These are phyloP conservation scores for Paratinospora sagittata DNA, from an alignment of 164 flowering plant genomes.

Conservation along the genomic window DNA sequence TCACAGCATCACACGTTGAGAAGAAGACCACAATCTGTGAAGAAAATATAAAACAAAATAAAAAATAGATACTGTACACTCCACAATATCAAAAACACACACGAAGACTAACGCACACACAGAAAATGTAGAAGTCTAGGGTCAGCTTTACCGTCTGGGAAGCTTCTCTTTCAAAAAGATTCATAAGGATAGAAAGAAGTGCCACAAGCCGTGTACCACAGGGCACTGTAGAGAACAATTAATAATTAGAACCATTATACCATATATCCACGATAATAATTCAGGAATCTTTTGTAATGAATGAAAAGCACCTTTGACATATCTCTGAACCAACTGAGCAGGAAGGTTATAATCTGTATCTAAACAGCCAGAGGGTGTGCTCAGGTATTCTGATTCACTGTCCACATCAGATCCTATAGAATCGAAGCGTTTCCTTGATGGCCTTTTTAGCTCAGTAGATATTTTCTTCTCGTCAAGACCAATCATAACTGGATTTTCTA, in stretches of 20 bases:
- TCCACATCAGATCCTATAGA: constrained; percentile 27
- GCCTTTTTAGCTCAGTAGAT: constrained; percentile 17
- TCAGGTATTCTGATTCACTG: constrained; percentile 21
- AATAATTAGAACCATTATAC: constrained; percentile 1
- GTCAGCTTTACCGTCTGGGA: constrained; percentile 58
- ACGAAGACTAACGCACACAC: no score
- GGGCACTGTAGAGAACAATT: constrained; percentile 50
- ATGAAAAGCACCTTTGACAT: constrained; percentile 63
- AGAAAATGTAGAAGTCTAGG: not conserved
- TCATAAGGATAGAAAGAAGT: constrained; percentile 71
- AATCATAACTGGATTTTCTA: constrained; percentile 81
- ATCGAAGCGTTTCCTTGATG: constrained; percentile 15
- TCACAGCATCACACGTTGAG: constrained; percentile 90
- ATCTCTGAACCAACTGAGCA: constrained; percentile 71
- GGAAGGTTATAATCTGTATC: constrained; percentile 71
- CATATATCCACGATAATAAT: not conserved
- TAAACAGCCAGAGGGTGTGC: constrained; percentile 19
- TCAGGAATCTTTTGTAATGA: not conserved
- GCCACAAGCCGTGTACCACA: constrained; percentile 78
- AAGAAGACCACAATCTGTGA: constrained; percentile 88
- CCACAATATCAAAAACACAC: not conserved
- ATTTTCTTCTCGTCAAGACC: constrained; percentile 54
- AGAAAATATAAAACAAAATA: constrained; percentile 2
- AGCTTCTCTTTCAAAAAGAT: constrained; percentile 60
- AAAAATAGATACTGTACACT: not conserved